Conservation (phyloP, 2,329 filamentous ascomycete species). For the Pseudogymnoascus sp. region DNA sequence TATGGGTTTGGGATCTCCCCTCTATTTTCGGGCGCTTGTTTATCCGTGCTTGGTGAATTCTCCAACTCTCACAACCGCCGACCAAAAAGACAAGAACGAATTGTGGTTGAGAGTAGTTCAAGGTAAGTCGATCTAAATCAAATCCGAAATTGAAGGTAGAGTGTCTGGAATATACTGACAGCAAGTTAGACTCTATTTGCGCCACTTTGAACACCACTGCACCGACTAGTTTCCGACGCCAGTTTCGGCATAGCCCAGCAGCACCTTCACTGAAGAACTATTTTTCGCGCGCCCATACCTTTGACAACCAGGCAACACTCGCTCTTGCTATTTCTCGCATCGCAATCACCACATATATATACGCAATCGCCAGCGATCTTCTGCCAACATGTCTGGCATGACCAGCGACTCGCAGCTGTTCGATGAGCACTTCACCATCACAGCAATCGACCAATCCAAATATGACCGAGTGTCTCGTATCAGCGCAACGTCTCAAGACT, state of each 20-base stretch:
- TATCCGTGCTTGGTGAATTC: slow-evolving; percentile 2
- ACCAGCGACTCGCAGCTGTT: slow-evolving; percentile 87
- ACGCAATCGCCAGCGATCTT: neutral
- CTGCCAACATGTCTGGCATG: slow-evolving; percentile 10
- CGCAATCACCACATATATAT: neutral
- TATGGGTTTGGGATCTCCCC: slow-evolving; percentile 6
- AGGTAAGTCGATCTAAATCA: neutral
- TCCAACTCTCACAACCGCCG: slow-evolving; percentile 3
- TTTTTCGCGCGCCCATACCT: neutral
- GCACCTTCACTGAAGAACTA: neutral
- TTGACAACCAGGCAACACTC: neutral
- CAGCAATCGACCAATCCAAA: slow-evolving; percentile 69
- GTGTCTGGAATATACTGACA: neutral
- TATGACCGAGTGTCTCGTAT: slow-evolving; percentile 94
- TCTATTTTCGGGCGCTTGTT: slow-evolving; percentile 5
- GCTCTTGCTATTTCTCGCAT: neutral
- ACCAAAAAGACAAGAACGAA: neutral
- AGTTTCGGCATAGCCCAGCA: neutral
- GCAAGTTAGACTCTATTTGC: neutral
- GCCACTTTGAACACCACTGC: neutral
- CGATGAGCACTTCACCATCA: slow-evolving; percentile 84
- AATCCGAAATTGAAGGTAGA: neutral
- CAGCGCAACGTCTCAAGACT: slow-evolving; percentile 65
- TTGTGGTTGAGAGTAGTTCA: neutral
- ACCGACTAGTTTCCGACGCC: neutral